A percentile compares a stretch with the other conserved stretches of the same genome.
Conservation (phyloP, 257 asterid species). For the Plantago ovata region DNA sequence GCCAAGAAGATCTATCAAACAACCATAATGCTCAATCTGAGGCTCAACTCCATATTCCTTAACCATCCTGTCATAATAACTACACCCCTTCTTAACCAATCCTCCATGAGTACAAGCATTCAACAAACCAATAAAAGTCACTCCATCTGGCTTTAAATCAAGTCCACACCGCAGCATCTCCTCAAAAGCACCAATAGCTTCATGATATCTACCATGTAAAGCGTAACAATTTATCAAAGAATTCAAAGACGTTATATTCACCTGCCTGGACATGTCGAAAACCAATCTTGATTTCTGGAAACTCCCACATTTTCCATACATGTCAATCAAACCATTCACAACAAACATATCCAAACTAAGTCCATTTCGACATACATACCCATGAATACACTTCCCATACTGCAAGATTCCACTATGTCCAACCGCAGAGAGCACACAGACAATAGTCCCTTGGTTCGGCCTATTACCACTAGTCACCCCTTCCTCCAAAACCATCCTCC, state of each 20-base stretch:
- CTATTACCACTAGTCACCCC: constrained; percentile 25
- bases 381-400: constrained; percentile 72
- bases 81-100: constrained; percentile 49
- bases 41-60: constrained; percentile 51
- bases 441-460: constrained; percentile 67
- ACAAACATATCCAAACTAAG: constrained; percentile 37
- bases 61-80: constrained; percentile 51
- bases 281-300: constrained; percentile 47
- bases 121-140: constrained; percentile 67
- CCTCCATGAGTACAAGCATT: constrained; percentile 82
- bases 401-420: constrained; percentile 65
- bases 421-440: constrained; percentile 61
- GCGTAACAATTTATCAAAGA: constrained; percentile 72
- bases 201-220: constrained; percentile 49
- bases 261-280: constrained; percentile 36
- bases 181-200: constrained; percentile 45
- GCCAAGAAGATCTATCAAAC: constrained; percentile 70
- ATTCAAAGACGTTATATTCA: constrained; percentile 63
- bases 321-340: constrained; percentile 60
- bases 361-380: constrained; percentile 38
- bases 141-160: constrained; percentile 55
- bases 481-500: constrained; percentile 60
- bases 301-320: constrained; percentile 88
- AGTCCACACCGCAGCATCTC: constrained; percentile 38
- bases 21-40: constrained; percentile 68